Conservation (phyloP, 2,329 filamentous ascomycete species). For the Didymella sp. region DNA sequence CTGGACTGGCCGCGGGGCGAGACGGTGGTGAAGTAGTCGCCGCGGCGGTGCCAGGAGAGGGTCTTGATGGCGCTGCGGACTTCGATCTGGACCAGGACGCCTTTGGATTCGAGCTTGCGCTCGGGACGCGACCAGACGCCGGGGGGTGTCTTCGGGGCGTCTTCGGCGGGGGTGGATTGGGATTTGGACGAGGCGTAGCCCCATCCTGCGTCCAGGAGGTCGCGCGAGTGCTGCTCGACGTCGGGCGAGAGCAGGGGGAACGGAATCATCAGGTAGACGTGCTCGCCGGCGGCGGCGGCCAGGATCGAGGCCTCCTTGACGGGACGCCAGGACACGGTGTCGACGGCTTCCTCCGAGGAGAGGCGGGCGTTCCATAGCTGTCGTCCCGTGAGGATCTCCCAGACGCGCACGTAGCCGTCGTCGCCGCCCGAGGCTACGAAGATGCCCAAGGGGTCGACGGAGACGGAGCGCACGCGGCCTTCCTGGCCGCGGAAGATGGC, state of each 20-base stretch:
- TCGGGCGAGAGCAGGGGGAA: constrained; percentile 71
- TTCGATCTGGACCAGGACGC: constrained; percentile 80
- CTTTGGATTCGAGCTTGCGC: constrained; percentile 73
- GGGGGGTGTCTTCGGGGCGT: constrained; percentile 73
- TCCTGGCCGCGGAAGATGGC: constrained; percentile 88
- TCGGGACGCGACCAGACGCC: constrained; percentile 86
- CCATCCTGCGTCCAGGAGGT: constrained; percentile 86
- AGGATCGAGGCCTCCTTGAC: constrained; percentile 80
- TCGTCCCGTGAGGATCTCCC: constrained; percentile 85
- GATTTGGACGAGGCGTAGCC: constrained; percentile 80
- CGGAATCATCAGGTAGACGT: constrained; percentile 82
- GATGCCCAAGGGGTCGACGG: constrained; percentile 83
- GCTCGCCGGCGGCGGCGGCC: constrained; percentile 82
- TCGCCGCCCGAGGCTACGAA: constrained; percentile 93
- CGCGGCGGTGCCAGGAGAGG: constrained; percentile 90
- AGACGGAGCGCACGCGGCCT: constrained; percentile 82
- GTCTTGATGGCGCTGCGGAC: constrained; percentile 83
- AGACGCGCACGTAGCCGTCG: constrained; percentile 89
- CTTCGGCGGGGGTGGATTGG: constrained; percentile 56
- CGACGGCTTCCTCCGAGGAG: constrained; percentile 78
- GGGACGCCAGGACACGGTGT: constrained; percentile 88
- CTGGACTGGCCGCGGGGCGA: constrained; percentile 78
- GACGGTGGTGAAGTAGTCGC: constrained; percentile 93
- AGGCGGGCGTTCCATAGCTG: constrained; percentile 86
- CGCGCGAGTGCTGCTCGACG: constrained; percentile 75